Base-by-base conservation (phyloP, 805 yeast genomes). In the Monosporozyma yasuniensis region DNA sequence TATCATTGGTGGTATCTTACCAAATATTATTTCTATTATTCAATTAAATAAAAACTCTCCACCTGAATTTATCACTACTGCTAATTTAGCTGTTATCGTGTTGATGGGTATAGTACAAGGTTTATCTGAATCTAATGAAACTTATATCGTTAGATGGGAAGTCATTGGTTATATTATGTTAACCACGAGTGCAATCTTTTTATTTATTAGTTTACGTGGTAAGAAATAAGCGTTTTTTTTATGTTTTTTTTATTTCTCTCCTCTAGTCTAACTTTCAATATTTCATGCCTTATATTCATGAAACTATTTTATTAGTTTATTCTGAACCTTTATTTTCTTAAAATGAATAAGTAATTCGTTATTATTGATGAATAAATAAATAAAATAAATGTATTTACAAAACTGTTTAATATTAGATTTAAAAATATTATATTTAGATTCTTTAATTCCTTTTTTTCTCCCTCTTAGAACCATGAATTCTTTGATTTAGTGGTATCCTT, bases 71-170 rank as follows among this genome's bases (percentile, higher is more conserved):
- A 19, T 59, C 2, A 60, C 67, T 0, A 65, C 69, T 5, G 51
- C 57, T 14, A 59, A 59, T 46, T 47, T 64, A 44, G 65, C 64
- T 8, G 52, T 54, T 18, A 63, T 65, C 44, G 56, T 63, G 3
- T 50, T 55, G 21, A 59, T 58, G 56, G 67, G 66, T 25, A 44
- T 64, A 38, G 57, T 61, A 19, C 64, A 64, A 46, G 63, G 65
- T 63, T 50, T 61, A 18, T 55, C 57, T 38, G 65, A 64, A 50
- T 57, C 63, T 39, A 55, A 56, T 8, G 58, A 57, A 46, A 56
- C 65, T n/a, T 56, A 57, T 19, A 57, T 64, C 21, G 61, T 64
- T 21, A 58, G 65, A 50, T 63, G 67, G 65, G 67, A 65, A 54
- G 63, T 64, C 37, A 57, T 63, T 22, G 64, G 66, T 18, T 65